Base-by-base conservation (phyloP, 2,329 filamentous ascomycete species). In the Scorias spongiosa region DNA sequence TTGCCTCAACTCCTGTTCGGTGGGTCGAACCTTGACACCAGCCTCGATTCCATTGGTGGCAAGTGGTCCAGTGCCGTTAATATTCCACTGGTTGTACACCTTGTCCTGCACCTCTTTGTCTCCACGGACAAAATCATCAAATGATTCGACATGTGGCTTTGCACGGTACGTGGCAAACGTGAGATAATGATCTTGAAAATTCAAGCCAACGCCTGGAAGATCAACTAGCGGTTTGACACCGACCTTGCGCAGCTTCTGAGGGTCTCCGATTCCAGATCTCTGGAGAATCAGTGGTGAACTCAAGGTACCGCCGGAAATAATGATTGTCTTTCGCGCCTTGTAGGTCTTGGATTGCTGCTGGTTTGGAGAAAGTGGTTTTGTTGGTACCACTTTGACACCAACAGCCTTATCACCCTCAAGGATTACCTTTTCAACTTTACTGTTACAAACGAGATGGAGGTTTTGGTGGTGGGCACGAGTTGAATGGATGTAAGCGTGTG, bases 21-120 rank as follows among this genome's bases (percentile, higher is more conserved):
- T 83, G 0, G 83, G 83, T 2, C 83, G 72, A 54, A 86, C 73
- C 68, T 88, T 88, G 48, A 86, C 81, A 51, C 82, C 83, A 2
- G 81, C 81, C 0, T 88, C 82, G 49, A 88, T 86, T 48, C 80
- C 82, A 55, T 87, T 87, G 40, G 83, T 87, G 1, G 82, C 72
- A 34, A 87, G 66, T 1, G 82, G 82, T 0, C 84, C 84, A 2
- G 83, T 88, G 2, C 84, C 84, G 55, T 86, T 86, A 48, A 79
- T 62, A 48, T 84, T 78, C 83, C 83, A 88, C 58, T 87, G 81
- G 1, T 84, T 73, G 48, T 77, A 87, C 7, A 87, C 78, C 49
- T 65, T 72, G 63, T 85, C 81, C 60, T 89, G 83, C 0, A 78
- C 71, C 45, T 80, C 76, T 0, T 81, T 80, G 30, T 81, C 80